phyloP scores from a whole-genome alignment of 371 early-diverging fungal genomes.

The Saksenaea oblongispora region DNA sequence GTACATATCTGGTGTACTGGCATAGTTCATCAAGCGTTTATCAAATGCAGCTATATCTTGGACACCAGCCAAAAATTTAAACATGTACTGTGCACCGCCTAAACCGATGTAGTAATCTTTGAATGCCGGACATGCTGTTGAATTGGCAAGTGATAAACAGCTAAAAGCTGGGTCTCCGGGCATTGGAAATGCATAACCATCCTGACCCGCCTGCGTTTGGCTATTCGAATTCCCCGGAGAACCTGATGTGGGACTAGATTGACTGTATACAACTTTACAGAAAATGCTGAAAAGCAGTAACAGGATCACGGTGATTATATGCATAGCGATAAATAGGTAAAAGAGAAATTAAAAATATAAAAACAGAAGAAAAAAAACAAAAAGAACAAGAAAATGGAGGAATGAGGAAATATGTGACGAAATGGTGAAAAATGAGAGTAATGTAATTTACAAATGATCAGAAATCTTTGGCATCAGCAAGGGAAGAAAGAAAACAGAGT shows the following conservation, averaged over 20 bases:
- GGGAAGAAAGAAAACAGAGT: background rate
- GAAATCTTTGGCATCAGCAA: background rate
- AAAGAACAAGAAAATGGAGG: background rate
- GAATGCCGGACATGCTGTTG: conserved; percentile 46
- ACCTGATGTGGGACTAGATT: background rate
- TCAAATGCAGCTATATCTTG: conserved; percentile 41
- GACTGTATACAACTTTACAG: background rate
- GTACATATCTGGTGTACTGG: conserved; percentile 28
- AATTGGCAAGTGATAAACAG: conserved; percentile 36
- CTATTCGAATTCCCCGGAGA: background rate
- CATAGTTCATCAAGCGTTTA: conserved; percentile 26
- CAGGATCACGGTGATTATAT: background rate
- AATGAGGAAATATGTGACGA: background rate
- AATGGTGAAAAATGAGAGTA: background rate
- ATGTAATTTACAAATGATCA: background rate
- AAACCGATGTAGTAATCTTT: conserved; percentile 40
- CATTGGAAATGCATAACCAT: background rate
- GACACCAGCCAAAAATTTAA: conserved; percentile 26
- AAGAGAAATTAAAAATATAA: background rate
- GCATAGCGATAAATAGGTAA: background rate
- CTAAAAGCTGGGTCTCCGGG: background rate
- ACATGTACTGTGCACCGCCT: conserved; percentile 17
- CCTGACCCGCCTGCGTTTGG: background rate
- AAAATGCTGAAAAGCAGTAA: background rate
- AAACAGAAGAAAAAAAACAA: background rate